phyloP scores from a whole-genome alignment of 345 rosid genomes.

The Lenwebbia sp. region DNA sequence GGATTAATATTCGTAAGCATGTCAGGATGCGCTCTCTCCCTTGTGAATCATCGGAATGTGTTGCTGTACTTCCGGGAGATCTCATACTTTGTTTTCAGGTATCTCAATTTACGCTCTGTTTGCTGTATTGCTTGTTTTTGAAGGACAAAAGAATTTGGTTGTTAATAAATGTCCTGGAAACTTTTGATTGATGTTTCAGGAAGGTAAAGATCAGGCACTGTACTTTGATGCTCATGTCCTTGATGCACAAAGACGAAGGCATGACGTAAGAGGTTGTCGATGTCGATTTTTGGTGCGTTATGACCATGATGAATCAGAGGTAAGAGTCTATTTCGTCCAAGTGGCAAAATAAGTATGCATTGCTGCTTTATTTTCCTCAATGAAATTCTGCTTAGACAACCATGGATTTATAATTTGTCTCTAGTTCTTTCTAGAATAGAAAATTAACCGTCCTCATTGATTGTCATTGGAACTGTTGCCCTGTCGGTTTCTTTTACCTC shows the following conservation, averaged over 20 bases:
- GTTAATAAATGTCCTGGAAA: background rate
- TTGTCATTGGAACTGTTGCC: background rate
- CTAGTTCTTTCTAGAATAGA: background rate
- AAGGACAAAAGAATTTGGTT: background rate
- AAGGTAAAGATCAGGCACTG: constrained; percentile 99
- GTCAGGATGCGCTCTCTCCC: constrained; percentile 95
- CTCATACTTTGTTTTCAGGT: constrained; percentile 99
- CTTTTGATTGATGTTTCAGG: constrained; percentile 31
- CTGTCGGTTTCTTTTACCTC: background rate
- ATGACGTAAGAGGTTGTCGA: constrained; percentile 97
- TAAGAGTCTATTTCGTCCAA: constrained; percentile 4
- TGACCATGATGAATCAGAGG: constrained; percentile 96
- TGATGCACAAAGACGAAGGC: constrained; percentile 94
- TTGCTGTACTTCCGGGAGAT: constrained; percentile 98
- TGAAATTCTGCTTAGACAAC: background rate
- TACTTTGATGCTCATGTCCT: constrained; percentile 95
- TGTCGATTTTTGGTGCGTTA: constrained; percentile 97
- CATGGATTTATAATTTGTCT: background rate
- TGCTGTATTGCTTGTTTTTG: background rate
- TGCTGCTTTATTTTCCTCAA: background rate
- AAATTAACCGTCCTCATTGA: background rate
- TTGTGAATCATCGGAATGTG: constrained; percentile 98
- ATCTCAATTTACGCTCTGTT: background rate
- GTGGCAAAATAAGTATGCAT: background rate
- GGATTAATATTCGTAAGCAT: constrained; percentile 73